These are phyloP conservation scores for Mesotaenium endlicherianum DNA, from an alignment of 139 green algal genomes.

Conservation along the genomic window DNA sequence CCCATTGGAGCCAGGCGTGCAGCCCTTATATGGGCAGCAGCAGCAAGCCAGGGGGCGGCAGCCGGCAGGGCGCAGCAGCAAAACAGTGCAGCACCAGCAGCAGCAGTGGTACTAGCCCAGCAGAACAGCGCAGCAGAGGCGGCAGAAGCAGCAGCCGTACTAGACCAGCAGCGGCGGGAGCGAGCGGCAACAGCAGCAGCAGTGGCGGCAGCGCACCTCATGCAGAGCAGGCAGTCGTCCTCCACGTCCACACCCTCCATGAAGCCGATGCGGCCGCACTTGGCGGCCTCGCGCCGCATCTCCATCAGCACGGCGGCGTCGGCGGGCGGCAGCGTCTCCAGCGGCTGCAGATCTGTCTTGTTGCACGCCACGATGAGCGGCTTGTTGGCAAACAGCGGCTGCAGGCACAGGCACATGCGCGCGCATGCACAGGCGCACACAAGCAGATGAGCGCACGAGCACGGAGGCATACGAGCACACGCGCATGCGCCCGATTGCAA, in stretches of 20 bases:
- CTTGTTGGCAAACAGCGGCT: constrained; percentile 97
- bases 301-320: constrained; percentile 74
- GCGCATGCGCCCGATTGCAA: neutral
- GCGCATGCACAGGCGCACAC: too few relatives aligned
- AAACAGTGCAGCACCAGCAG: too few relatives aligned
- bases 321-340: constrained; percentile 51
- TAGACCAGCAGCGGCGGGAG: neutral
- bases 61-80: too few relatives aligned
- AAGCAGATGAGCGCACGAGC: neutral
- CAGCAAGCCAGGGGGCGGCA: too few relatives aligned
- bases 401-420: too few relatives aligned
- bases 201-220: too few relatives aligned
- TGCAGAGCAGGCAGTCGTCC: constrained; percentile 17
- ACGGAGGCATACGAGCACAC: neutral
- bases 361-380: constrained; percentile 94
- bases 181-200: neutral
- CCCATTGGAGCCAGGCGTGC: too few relatives aligned
- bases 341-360: constrained; percentile 76
- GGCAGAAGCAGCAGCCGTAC: too few relatives aligned
- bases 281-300: constrained; percentile 67
- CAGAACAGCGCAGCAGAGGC: too few relatives aligned
- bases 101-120: too few relatives aligned
- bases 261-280: constrained; percentile 44
- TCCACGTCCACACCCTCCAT: neutral
- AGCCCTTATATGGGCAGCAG: too few relatives aligned